Evolutionary conservation across 2,329 filamentous ascomycete genomes (phyloP).

Genomic region (Cryphonectria japonica): DNA sequence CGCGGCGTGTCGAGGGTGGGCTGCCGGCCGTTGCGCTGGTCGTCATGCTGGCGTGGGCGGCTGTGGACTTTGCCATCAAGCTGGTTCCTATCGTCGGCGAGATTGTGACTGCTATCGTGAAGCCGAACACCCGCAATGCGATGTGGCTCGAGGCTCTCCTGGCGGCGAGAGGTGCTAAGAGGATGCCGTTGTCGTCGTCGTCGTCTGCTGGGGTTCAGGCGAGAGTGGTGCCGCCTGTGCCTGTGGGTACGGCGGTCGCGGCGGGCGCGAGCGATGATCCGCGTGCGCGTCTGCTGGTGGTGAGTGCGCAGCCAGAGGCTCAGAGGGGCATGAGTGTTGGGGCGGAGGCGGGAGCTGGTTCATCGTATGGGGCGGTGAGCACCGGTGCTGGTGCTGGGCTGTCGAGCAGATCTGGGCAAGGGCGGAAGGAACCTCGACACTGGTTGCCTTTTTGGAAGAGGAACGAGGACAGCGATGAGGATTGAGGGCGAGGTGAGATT

Average conservation of each 20-base stretch:
- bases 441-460: conserved; percentile 26
- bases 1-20: conserved; percentile 23
- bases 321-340: conserved; percentile 21
- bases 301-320: conserved; percentile 17
- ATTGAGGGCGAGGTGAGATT: neutral
- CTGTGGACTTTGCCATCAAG: conserved; percentile 27
- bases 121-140: conserved; percentile 28
- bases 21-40: conserved; percentile 18
- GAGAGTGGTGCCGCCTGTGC: neutral
- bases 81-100: conserved; percentile 25
- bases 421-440: conserved; percentile 4
- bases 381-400: neutral
- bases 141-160: conserved; percentile 23
- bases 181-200: neutral
- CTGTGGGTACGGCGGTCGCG: neutral
- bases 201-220: neutral
- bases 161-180: conserved; percentile 16
- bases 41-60: conserved; percentile 24
- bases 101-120: conserved; percentile 24
- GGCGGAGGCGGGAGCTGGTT: neutral
- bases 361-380: conserved; percentile 21
- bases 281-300: conserved; percentile 24
- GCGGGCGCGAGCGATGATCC: neutral
- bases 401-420: neutral
- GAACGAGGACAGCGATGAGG: conserved; percentile 25